A percentile compares a stretch with the other conserved stretches of the same genome.
Evolutionary conservation across 2,329 filamentous ascomycete genomes (phyloP).

Genomic region (Aspergillus sp.): DNA sequence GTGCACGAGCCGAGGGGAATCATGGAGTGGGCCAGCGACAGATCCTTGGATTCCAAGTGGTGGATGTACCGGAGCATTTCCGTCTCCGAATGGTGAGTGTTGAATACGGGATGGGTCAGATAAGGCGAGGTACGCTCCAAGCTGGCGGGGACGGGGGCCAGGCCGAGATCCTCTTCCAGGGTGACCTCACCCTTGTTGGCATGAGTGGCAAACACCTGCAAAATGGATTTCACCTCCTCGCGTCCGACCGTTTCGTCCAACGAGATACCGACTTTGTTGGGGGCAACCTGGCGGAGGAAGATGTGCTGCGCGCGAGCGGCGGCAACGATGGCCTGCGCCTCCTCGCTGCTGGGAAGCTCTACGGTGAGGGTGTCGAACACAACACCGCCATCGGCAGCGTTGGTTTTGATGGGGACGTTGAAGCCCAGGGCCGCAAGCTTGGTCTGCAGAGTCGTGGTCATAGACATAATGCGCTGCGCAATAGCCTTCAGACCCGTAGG

Average conservation of each 20-base stretch:
- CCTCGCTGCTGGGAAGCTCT: conserved; percentile 52
- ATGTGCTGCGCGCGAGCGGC: conserved; percentile 54
- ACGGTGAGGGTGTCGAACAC: conserved; percentile 82
- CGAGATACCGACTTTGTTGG: conserved; percentile 68
- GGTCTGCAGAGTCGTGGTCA: conserved; percentile 67
- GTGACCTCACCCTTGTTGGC: conserved; percentile 33
- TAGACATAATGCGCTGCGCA: conserved; percentile 72
- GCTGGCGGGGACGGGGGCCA: conserved; percentile 47
- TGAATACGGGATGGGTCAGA: conserved; percentile 90
- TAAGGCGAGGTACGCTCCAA: conserved; percentile 73
- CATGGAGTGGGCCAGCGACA: conserved; percentile 95
- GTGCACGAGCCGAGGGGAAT: conserved; percentile 96
- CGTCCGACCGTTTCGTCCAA: conserved; percentile 71
- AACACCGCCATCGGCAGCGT: conserved; percentile 56
- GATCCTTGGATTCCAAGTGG: conserved; percentile 88
- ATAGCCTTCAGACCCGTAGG: conserved; percentile 80
- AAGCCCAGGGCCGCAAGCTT: conserved; percentile 64
- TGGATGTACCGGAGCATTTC: conserved; percentile 92
- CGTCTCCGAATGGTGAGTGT: conserved; percentile 91
- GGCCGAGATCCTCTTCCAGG: conserved; percentile 34
- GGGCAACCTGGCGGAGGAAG: conserved; percentile 63
- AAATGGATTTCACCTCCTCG: conserved; percentile 57
- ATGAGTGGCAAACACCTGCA: conserved; percentile 56
- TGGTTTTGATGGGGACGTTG: conserved; percentile 59
- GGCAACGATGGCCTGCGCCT: conserved; percentile 52